Evolutionary conservation across 345 rosid species (phyloP), one percentile per base, ranked within the genome.

Genomic region (Melaleuca alternifolia): DNA sequence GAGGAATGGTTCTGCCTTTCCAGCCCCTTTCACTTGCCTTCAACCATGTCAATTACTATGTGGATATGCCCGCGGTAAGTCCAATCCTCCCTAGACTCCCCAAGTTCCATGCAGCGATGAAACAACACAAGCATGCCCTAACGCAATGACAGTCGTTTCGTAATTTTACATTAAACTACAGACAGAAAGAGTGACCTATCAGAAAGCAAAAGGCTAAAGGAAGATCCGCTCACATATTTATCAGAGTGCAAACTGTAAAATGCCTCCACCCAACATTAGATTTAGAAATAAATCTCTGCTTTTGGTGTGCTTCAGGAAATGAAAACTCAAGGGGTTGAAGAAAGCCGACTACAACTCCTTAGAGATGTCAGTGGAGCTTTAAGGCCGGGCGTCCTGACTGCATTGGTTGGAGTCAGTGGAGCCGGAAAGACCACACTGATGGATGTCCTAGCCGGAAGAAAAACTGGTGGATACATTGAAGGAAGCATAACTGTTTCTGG

Each of bases 381-480:
- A 86, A 88, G 90, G 89, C 93, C 93, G 24, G 92, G 93, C 54
- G 82, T 92, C 11, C 87, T 92, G 52, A 89, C 92, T 10, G 93
- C 93, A 41, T 59, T 92, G 82, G 89, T 92, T 88, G 93, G 93
- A 48, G 92, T 90, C 46, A 89, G 93, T 75, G 92, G 93, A 50
- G 93, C 93, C 26, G 93, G 93, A 56, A 92, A 92, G 89, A 92
- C 92, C 11, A 90, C 93, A 6, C 75, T 92, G 84, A 92, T 92
- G 93, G 93, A 92, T 83, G 92, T 90, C 83, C 71, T 92, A 77
- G 92, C 92, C 5, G 93, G 93, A 76, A 86, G 93, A 85, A 92
- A 92, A 88, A 90, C 92, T 3, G 92, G 91, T 33, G 92, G 93
- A 33, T 91, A 89, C 56, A 86, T 91, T 14, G 92, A 91, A 71